phyloP scores from a whole-genome alignment of 345 rosid species.

The Eucalyptus lansdowneana region DNA sequence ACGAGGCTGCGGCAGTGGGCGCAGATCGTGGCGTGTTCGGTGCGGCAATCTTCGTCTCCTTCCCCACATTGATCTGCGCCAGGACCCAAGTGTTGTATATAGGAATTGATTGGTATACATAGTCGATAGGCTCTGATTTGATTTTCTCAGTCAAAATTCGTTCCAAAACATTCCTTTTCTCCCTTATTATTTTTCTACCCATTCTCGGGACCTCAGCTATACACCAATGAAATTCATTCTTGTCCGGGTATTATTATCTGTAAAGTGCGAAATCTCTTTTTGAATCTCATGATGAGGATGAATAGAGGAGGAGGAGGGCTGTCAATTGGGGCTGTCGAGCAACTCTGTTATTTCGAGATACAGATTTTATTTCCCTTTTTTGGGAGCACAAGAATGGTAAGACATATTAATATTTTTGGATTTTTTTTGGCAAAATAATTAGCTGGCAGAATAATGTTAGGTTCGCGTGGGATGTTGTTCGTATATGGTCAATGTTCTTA shows the following conservation, averaged over 20 bases:
- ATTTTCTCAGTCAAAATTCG: neutral
- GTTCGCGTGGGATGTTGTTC: neutral
- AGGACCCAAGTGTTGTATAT: neutral
- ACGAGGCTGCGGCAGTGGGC: conserved; percentile 80
- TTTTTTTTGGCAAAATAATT: neutral
- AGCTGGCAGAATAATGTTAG: neutral
- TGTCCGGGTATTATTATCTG: neutral
- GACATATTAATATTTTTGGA: neutral
- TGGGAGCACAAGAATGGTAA: neutral
- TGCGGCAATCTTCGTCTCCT: conserved; percentile 20
- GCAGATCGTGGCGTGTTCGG: conserved; percentile 74
- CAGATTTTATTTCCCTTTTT: neutral
- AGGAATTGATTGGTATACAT: neutral
- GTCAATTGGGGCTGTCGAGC: neutral
- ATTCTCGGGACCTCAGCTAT: neutral
- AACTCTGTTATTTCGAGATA: neutral
- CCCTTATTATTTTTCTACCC: neutral
- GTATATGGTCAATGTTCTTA: neutral
- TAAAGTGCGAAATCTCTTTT: neutral
- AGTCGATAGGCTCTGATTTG: neutral
- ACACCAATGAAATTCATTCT: neutral
- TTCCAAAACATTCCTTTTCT: neutral
- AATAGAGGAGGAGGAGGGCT: neutral
- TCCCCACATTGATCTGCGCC: neutral
- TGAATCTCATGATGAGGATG: neutral